Evolutionary conservation across 352 stramenopile genomes (phyloP).

Genomic region (Phytophthora europaea): DNA sequence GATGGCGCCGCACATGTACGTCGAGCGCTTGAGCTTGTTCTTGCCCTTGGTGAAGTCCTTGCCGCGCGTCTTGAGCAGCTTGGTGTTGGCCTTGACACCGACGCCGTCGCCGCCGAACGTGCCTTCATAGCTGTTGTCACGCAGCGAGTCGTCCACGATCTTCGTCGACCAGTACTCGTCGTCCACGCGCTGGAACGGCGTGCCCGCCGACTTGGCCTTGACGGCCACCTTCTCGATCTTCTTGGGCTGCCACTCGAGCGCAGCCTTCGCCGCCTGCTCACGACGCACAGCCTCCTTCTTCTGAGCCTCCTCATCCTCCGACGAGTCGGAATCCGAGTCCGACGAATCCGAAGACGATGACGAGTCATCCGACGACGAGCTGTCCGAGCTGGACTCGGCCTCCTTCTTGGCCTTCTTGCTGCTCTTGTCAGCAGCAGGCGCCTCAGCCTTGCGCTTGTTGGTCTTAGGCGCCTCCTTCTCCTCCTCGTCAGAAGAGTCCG

Average conservation of each 20-base stretch:
- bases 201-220: slow-evolving; percentile 88
- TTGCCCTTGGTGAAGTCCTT: slow-evolving; percentile 99
- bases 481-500: slow-evolving; percentile 54
- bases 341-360: slow-evolving; percentile 47
- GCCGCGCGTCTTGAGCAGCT: slow-evolving; percentile 97
- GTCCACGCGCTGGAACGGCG: slow-evolving; percentile 98
- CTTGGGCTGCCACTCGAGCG: slow-evolving; percentile 93
- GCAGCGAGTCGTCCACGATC: slow-evolving; percentile 94
- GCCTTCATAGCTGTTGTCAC: slow-evolving; percentile 99
- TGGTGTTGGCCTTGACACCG: slow-evolving; percentile 97
- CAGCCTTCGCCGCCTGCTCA: slow-evolving; percentile 85
- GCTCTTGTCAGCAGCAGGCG: slow-evolving; percentile 35
- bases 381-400: slow-evolving; percentile 48
- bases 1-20: slow-evolving; percentile 96
- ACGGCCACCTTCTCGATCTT: slow-evolving; percentile 77
- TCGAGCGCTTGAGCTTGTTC: slow-evolving; percentile 99
- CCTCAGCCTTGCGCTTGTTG: slow-evolving; percentile 71
- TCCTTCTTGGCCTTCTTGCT: slow-evolving; percentile 53
- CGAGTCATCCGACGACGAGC: slow-evolving; percentile 59
- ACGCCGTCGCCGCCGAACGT: slow-evolving; percentile 97
- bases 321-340: slow-evolving; percentile 64
- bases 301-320: slow-evolving; percentile 66
- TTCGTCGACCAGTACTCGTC: slow-evolving; percentile 95
- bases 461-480: slow-evolving; percentile 43
- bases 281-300: slow-evolving; percentile 84